These are phyloP conservation scores for Backusella circina DNA, from an alignment of 192 early-diverging fungal genomes.

Conservation along the genomic window DNA sequence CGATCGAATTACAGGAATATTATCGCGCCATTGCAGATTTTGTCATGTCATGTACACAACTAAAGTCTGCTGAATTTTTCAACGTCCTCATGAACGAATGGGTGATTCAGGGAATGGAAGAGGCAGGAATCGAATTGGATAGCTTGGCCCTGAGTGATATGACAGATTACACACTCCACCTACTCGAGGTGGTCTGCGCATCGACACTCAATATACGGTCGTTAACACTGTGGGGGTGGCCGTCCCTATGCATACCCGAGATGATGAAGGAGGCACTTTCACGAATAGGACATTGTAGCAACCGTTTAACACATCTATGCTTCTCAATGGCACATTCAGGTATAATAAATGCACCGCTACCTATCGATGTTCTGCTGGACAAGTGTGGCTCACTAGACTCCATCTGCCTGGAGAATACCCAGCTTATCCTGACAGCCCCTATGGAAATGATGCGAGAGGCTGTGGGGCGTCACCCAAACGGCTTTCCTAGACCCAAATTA, in stretches of 20 bases:
- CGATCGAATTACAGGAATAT: background rate
- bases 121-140: background rate
- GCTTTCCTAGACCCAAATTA: background rate
- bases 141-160: background rate
- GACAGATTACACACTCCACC: background rate
- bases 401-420: background rate
- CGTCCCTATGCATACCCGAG: background rate
- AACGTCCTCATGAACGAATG: background rate
- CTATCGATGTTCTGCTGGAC: background rate
- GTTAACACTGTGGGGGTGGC: conserved; percentile 5
- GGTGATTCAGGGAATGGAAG: background rate
- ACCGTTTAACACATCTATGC: background rate
- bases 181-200: background rate
- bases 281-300: background rate
- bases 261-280: background rate
- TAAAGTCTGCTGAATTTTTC: background rate
- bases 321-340: background rate
- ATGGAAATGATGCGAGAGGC: background rate
- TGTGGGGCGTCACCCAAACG: background rate
- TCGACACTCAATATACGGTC: background rate
- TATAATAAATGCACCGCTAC: background rate
- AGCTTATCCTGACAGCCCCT: background rate
- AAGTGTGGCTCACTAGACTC: background rate
- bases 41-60: background rate
- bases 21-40: background rate